Percentiles rank a stretch among this genome's conserved stretches.
Conservation (phyloP, 2,329 filamentous ascomycete genomes). For the Septoria linicola region DNA sequence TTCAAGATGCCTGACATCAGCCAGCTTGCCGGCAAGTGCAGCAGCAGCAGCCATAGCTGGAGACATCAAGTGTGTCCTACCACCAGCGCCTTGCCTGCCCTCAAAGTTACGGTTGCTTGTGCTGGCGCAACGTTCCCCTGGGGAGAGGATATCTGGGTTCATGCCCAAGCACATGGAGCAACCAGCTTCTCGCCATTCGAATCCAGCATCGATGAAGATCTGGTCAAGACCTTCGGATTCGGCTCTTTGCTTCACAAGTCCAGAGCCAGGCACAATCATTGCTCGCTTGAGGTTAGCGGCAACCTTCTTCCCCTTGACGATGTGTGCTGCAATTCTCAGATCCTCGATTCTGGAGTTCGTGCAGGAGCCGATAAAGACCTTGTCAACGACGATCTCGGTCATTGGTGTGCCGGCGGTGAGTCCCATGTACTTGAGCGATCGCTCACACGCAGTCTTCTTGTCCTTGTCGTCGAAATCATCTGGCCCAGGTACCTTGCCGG, state of each 20-base stretch:
- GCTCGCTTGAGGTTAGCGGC: conserved; percentile 87
- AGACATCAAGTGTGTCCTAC: conserved; percentile 93
- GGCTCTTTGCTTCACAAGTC: conserved; percentile 87
- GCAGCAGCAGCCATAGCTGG: conserved; percentile 94
- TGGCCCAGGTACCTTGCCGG: conserved; percentile 82
- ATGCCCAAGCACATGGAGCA: conserved; percentile 99
- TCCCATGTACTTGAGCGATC: conserved; percentile 95
- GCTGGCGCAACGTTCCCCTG: conserved; percentile 88
- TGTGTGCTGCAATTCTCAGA: conserved; percentile 77
- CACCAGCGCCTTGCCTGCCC: conserved; percentile 86
- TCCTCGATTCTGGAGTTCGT: conserved; percentile 98
- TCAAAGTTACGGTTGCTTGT: conserved; percentile 98
- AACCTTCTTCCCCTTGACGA: conserved; percentile 84
- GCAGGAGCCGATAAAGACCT: conserved; percentile 97
- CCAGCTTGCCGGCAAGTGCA: conserved; percentile 83
- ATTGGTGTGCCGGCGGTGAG: conserved; percentile 81
- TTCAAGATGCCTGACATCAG: conserved; percentile 81
- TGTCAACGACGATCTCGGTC: conserved; percentile 89
- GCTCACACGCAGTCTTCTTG: conserved; percentile 75
- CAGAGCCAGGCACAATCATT: conserved; percentile 95
- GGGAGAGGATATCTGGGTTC: conserved; percentile 96
- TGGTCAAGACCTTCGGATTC: conserved; percentile 90
- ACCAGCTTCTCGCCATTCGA: conserved; percentile 96
- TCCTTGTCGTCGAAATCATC: conserved; percentile 77
- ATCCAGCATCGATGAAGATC: conserved; percentile 87